Conservation (phyloP, 768 basidiomycete species). For the Xerocomellus dryophilus region DNA sequence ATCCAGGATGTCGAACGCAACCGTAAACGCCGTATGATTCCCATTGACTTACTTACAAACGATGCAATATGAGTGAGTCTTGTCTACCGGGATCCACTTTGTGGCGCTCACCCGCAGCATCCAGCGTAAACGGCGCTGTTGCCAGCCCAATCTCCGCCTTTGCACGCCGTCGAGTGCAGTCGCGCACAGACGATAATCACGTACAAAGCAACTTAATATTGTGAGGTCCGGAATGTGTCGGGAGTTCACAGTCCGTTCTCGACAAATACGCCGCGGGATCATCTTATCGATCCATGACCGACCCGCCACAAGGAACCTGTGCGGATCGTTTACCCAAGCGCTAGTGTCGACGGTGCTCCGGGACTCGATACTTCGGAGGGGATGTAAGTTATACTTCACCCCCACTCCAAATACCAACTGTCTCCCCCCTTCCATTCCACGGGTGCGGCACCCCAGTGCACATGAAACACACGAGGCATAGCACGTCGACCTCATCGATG, state of each 20-base stretch:
- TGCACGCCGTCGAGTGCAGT: no score
- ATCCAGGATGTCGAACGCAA: conserved; percentile 1
- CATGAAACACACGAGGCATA: no score
- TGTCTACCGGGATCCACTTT: not conserved
- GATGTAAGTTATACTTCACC: conserved; percentile 24
- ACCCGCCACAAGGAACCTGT: not conserved
- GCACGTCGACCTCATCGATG: no score
- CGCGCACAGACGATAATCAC: conserved; percentile 8
- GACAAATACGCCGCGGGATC: conserved; percentile 61
- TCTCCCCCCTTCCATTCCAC: no score
- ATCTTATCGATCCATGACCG: conserved; percentile 38
- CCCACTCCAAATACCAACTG: no score
- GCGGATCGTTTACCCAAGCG: conserved; percentile 15
- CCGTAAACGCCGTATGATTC: not conserved
- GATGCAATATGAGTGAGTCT: not conserved
- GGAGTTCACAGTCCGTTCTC: conserved; percentile 33
- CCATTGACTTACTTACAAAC: conserved; percentile 5
- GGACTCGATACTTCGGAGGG: conserved; percentile 29
- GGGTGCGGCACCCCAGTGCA: no score
- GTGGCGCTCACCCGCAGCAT: conserved; percentile 14
- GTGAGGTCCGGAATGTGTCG: conserved; percentile 23
- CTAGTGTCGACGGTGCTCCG: conserved; percentile 11
- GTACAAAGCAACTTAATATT: conserved; percentile 49
- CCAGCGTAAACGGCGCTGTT: conserved; percentile 11
- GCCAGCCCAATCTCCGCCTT: no score